Conservation (phyloP, 371 early-diverging fungal species). For the Saksenaea oblongispora region DNA sequence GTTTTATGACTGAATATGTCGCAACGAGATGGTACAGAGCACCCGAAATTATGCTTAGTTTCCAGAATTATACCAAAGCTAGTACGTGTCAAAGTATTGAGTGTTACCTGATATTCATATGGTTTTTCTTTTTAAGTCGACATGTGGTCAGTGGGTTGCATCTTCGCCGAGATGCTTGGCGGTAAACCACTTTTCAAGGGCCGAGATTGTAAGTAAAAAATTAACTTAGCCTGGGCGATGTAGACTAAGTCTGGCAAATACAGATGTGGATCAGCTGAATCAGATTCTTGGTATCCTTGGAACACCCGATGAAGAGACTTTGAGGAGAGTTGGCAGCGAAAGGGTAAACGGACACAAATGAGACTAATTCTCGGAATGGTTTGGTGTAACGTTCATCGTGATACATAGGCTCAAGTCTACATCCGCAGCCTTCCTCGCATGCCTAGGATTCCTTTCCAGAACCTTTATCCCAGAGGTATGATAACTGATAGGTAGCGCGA, state of each 20-base stretch:
- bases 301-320: slow-evolving; percentile 94
- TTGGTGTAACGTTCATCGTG: slow-evolving; percentile 3
- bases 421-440: slow-evolving; percentile 88
- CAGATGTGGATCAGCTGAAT: slow-evolving; percentile 97
- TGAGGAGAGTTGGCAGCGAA: slow-evolving; percentile 81
- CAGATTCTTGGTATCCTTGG: slow-evolving; percentile 97
- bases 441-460: slow-evolving; percentile 86
- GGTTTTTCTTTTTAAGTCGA: slow-evolving; percentile 62
- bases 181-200: slow-evolving; percentile 90
- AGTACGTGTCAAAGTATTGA: slow-evolving; percentile 56
- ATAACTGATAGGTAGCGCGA: background rate
- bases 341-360: slow-evolving; percentile 47
- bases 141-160: slow-evolving; percentile 98
- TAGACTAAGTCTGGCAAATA: background rate
- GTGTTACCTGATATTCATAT: background rate
- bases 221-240: background rate
- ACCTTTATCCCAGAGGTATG: slow-evolving; percentile 72
- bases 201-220: slow-evolving; percentile 71
- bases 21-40: slow-evolving; percentile 99
- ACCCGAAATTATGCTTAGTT: slow-evolving; percentile 97
- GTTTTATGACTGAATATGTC: slow-evolving; percentile 97
- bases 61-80: slow-evolving; percentile 93
- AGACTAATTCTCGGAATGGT: slow-evolving; percentile 9
- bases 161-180: slow-evolving; percentile 95
- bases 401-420: slow-evolving; percentile 87